A percentile compares a stretch with the other conserved stretches of the same genome.
These are phyloP conservation scores for Hemisphaericaspora xylanilytica DNA, from an alignment of 1,139 yeast genomes.

Conservation along the genomic window DNA sequence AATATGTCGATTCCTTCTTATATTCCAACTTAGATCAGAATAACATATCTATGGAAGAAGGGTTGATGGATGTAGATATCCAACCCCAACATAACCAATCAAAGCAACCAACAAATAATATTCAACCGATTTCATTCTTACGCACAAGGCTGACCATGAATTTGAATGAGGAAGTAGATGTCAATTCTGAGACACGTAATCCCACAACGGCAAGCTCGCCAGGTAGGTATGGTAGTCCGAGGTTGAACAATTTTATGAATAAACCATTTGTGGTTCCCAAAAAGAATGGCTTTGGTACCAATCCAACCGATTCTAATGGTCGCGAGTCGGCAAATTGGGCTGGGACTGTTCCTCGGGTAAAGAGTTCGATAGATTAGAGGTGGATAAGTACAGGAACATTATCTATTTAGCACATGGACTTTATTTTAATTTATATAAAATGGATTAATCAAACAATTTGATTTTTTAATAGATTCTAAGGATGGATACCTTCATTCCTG, in stretches of 20 bases:
- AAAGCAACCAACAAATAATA: slow-evolving; percentile 1
- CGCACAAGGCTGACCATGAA: slow-evolving; percentile 43
- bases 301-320: slow-evolving; percentile 25
- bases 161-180: slow-evolving; percentile 24
- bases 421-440: too few species aligned
- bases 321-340: slow-evolving; percentile 29
- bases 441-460: too few species aligned
- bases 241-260: slow-evolving; percentile 28
- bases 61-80: slow-evolving; percentile 15
- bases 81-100: slow-evolving; percentile 1
- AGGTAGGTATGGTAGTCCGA: slow-evolving; percentile 6
- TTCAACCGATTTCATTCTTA: slow-evolving; percentile 28
- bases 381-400: too few species aligned
- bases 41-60: slow-evolving; percentile 34
- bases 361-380: slow-evolving; percentile 12
- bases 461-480: too few species aligned
- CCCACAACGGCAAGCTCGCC: neutral
- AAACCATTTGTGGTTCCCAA: slow-evolving; percentile 39
- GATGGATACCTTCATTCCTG: too few species aligned
- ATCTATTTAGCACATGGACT: too few species aligned
- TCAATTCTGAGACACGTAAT: neutral
- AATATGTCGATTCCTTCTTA: slow-evolving; percentile 6
- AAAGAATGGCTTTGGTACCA: slow-evolving; percentile 15
- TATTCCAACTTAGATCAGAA: slow-evolving; percentile 12
- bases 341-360: slow-evolving; percentile 19